Conservation (phyloP, 371 early-diverging fungal species). For the Blastocladiella emersonii region DNA sequence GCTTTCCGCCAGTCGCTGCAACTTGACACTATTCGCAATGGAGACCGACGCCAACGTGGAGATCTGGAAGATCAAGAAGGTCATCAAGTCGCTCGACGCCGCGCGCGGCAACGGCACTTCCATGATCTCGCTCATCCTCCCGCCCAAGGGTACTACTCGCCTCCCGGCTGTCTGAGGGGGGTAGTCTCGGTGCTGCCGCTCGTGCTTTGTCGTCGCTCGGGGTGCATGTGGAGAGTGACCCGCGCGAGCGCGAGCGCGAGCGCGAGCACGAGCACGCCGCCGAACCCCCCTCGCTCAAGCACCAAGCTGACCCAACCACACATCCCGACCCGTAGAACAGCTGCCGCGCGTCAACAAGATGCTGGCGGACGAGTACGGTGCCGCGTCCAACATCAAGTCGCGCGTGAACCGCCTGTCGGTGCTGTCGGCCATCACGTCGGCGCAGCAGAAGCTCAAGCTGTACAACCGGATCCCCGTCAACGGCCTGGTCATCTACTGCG, state of each 20-base stretch:
- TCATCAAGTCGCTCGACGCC: constrained; percentile 88
- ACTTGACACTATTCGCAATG: too few relatives aligned
- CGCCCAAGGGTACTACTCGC: constrained; percentile 46
- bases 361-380: constrained; percentile 99
- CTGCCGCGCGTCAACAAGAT: constrained; percentile 82
- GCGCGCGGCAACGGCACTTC: constrained; percentile 99
- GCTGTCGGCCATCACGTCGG: constrained; percentile 95
- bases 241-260: too few relatives aligned
- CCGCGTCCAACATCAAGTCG: constrained; percentile 99
- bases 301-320: too few relatives aligned
- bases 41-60: constrained; percentile 54
- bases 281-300: too few relatives aligned
- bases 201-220: too few relatives aligned
- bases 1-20: too few relatives aligned
- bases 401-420: constrained; percentile 98
- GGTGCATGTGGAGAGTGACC: too few relatives aligned
- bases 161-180: background rate
- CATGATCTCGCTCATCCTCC: constrained; percentile 92
- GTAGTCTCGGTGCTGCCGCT: too few relatives aligned
- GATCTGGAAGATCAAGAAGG: constrained; percentile 95
- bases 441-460: constrained; percentile 95
- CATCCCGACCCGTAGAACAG: constrained; percentile 90
- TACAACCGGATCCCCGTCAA: constrained; percentile 80
- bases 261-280: too few relatives aligned
- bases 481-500: constrained; percentile 91